A percentile compares a stretch with the other conserved stretches of the same genome.
Evolutionary conservation across 1,284 basidiomycete species (phyloP).

Genomic region (Pseudozyma sp.): DNA sequence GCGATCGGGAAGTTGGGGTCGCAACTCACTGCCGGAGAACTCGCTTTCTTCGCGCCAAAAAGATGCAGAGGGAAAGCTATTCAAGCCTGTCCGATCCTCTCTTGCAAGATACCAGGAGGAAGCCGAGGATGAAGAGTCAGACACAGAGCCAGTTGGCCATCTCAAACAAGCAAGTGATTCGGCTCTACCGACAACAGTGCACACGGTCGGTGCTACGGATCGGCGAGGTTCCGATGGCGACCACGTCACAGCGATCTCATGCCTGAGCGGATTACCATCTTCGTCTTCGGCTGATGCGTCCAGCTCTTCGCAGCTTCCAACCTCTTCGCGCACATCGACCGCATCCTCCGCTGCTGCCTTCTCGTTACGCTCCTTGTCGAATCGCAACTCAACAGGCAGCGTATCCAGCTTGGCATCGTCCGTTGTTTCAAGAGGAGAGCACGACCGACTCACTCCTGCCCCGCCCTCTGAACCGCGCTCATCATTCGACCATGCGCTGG

Average conservation of each 20-base stretch:
- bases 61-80: conserved; percentile 20
- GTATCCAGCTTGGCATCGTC: conserved; percentile 50
- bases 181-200: conserved; percentile 2
- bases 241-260: neutral
- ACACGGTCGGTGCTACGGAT: neutral
- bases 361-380: conserved; percentile 53
- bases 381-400: conserved; percentile 55
- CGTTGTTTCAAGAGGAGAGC: conserved; percentile 15
- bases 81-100: conserved; percentile 28
- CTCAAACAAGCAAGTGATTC: neutral
- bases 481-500: conserved; percentile 5
- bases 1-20: conserved; percentile 60
- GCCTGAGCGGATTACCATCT: neutral
- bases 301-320: conserved; percentile 15
- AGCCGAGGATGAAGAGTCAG: conserved; percentile 23
- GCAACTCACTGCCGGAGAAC: conserved; percentile 28
- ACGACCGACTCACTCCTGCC: conserved; percentile 26
- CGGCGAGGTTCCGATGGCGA: conserved; percentile 24
- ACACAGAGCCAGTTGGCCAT: neutral
- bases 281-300: conserved; percentile 13
- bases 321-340: conserved; percentile 48
- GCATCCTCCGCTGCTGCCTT: conserved; percentile 55
- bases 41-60: conserved; percentile 20
- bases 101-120: conserved; percentile 28
- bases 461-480: conserved; percentile 15